A percentile compares a stretch with the other conserved stretches of the same genome.
These are phyloP conservation scores for Phytophthora foliorum DNA, from an alignment of 352 stramenopile species.

Conservation along the genomic window DNA sequence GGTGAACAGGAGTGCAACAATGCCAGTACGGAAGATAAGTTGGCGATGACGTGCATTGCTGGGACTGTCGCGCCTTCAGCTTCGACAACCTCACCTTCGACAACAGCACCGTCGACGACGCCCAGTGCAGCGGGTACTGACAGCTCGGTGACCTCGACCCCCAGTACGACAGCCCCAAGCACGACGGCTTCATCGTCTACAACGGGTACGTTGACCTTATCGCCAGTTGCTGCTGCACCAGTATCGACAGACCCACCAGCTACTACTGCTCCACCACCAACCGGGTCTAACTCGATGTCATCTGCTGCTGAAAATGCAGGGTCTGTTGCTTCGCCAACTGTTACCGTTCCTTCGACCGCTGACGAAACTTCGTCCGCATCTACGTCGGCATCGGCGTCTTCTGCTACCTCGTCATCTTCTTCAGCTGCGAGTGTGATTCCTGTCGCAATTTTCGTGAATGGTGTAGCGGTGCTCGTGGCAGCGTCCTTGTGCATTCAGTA, in stretches of 20 bases:
- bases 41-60: conserved; percentile 58
- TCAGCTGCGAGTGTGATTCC: conserved; percentile 29
- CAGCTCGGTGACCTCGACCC: conserved; percentile 11
- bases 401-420: conserved; percentile 27
- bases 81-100: conserved; percentile 17
- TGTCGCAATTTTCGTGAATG: conserved; percentile 33
- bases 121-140: conserved; percentile 8
- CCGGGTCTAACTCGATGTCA: conserved; percentile 35
- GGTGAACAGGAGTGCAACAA: conserved; percentile 62
- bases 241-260: conserved; percentile 1
- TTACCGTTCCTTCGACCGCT: conserved; percentile 13
- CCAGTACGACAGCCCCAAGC: conserved; percentile 9
- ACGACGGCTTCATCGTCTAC: conserved; percentile 10
- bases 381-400: conserved; percentile 23
- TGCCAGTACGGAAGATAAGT: conserved; percentile 37
- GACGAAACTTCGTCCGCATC: conserved; percentile 20
- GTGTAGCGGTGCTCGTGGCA: conserved; percentile 27
- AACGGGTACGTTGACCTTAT: conserved; percentile 10
- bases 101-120: not conserved
- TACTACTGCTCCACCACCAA: conserved; percentile 11
- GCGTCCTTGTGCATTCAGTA: conserved; percentile 44
- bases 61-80: conserved; percentile 38
- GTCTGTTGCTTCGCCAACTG: conserved; percentile 15
- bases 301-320: conserved; percentile 43
- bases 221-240: conserved; percentile 4